Conservation (phyloP, 345 rosid species). For the Mallotus nudiflorus region DNA sequence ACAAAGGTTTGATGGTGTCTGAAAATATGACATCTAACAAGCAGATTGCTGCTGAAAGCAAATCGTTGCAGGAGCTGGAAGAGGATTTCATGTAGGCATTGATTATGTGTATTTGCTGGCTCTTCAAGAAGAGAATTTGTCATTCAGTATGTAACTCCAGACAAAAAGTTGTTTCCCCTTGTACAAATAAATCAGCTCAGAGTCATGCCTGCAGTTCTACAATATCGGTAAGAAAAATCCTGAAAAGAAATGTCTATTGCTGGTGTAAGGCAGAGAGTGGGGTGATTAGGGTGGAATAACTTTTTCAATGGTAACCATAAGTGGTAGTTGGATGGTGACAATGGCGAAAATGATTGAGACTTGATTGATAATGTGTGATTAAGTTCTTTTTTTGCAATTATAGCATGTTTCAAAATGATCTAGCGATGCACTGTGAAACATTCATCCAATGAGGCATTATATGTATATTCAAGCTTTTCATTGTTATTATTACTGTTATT, state of each 20-base stretch:
- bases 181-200: conserved; percentile 23
- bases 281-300: conserved; percentile 14
- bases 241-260: neutral
- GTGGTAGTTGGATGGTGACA: conserved; percentile 18
- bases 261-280: conserved; percentile 2
- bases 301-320: conserved; percentile 11
- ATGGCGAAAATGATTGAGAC: conserved; percentile 14
- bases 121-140: conserved; percentile 23
- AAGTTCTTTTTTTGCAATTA: neutral
- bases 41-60: conserved; percentile 75
- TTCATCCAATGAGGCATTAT: too few relatives aligned
- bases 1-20: conserved; percentile 92
- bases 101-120: conserved; percentile 21
- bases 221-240: conserved; percentile 5
- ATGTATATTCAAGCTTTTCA: too few relatives aligned
- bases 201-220: neutral
- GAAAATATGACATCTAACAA: conserved; percentile 98
- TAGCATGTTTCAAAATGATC: neutral
- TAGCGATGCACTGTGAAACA: too few relatives aligned
- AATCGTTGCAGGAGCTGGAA: conserved; percentile 91
- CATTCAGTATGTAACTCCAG: conserved; percentile 18
- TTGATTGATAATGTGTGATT: conserved; percentile 8
- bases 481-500: too few relatives aligned
- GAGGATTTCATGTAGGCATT: conserved; percentile 85
- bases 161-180: conserved; percentile 23